Evolutionary conservation across 2,329 filamentous ascomycete genomes (phyloP).

Genomic region (Aspergillus terreus): DNA sequence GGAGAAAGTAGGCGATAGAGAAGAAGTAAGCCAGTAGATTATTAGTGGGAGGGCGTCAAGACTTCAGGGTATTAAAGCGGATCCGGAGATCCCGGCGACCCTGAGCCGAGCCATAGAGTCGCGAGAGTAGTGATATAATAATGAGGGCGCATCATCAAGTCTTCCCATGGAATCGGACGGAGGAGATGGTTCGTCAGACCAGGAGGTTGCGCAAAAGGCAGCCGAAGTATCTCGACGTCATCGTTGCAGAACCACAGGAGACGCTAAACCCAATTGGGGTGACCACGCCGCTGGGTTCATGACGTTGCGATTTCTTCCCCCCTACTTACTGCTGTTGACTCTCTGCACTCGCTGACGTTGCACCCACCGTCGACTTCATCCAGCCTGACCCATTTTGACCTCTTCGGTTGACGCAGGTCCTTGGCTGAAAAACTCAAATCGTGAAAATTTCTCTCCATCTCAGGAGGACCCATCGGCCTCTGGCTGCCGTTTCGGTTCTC

Average conservation of each 20-base stretch:
- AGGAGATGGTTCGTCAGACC: conserved; percentile 5
- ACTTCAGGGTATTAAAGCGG: conserved; percentile 15
- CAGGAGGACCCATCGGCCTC: not conserved
- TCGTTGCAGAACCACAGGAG: conserved; percentile 19
- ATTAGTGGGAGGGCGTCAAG: conserved; percentile 4
- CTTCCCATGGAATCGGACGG: not conserved
- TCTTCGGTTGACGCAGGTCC: not conserved
- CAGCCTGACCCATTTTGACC: not conserved
- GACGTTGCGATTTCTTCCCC: conserved; percentile 22
- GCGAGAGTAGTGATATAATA: conserved; percentile 25
- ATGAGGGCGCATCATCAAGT: conserved; percentile 17
- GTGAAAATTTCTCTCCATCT: not conserved
- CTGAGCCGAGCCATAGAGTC: not conserved
- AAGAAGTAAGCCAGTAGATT: not conserved
- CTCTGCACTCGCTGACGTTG: conserved; percentile 23
- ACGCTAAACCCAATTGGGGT: conserved; percentile 16
- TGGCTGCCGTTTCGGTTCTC: not conserved
- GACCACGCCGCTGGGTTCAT: conserved; percentile 21
- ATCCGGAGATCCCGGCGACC: conserved; percentile 20
- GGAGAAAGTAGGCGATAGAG: not conserved
- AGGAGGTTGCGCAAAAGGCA: not conserved
- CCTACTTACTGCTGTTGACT: not conserved
- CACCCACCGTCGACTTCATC: conserved; percentile 19
- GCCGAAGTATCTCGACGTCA: conserved; percentile 32
- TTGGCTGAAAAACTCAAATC: not conserved